Conservation (phyloP, 1,284 basidiomycete species). For the Microbotryum saponariae region DNA sequence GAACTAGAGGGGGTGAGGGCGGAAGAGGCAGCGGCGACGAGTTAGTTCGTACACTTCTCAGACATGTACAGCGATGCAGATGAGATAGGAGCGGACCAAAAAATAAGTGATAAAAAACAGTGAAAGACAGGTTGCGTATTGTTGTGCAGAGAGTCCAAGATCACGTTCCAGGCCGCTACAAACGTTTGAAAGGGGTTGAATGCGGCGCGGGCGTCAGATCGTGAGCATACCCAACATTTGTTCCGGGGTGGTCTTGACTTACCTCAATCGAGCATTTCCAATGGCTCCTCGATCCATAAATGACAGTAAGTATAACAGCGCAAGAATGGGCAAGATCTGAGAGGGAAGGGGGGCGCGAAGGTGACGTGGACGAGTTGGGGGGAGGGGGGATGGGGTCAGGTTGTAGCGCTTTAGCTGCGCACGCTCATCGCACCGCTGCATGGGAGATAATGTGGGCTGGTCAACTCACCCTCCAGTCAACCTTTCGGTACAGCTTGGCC, state of each 20-base stretch:
- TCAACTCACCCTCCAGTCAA: no score
- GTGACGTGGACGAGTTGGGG: no score
- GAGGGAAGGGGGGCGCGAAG: neutral
- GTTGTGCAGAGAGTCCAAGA: neutral
- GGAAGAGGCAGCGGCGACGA: neutral
- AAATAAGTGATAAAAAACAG: neutral
- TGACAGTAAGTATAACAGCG: neutral
- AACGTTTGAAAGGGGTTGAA: neutral
- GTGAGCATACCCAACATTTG: neutral
- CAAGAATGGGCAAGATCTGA: conserved; percentile 2
- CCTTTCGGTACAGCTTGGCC: neutral
- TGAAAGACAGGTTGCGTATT: neutral
- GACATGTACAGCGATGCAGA: no score
- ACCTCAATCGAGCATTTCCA: neutral
- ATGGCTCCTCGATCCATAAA: conserved; percentile 2
- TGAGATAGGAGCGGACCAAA: no score
- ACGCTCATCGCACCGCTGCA: no score
- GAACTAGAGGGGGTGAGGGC: neutral
- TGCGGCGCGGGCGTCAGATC: neutral
- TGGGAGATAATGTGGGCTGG: no score
- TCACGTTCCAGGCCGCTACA: neutral
- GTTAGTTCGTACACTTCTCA: no score
- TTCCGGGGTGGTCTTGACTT: neutral
- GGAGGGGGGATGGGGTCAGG: no score
- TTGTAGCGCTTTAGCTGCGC: no score